phyloP scores from a whole-genome alignment of 2,329 filamentous ascomycete species.

The Lojkania enalia region DNA sequence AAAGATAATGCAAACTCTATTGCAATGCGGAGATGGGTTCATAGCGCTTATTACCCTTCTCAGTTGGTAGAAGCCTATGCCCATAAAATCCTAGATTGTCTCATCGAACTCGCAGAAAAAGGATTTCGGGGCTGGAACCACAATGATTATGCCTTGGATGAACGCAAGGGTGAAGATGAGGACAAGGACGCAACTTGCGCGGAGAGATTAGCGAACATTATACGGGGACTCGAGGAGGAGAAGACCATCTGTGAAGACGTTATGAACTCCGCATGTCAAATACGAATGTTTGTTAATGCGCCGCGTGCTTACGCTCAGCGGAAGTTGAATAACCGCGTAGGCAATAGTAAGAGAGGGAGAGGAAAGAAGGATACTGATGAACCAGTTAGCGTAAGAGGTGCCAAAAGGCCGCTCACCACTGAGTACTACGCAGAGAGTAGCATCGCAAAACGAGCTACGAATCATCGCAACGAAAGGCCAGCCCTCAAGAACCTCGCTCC shows the following conservation, averaged over 20 bases:
- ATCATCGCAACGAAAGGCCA: not conserved
- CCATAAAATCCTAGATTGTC: slow-evolving; percentile 39
- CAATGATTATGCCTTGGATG: slow-evolving; percentile 41
- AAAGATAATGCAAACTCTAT: slow-evolving; percentile 36
- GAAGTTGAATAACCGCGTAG: slow-evolving; percentile 38
- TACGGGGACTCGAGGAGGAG: slow-evolving; percentile 36
- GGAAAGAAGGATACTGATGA: slow-evolving; percentile 14
- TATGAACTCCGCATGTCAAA: slow-evolving; percentile 40
- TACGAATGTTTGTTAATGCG: slow-evolving; percentile 44
- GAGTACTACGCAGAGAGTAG: too few relatives aligned
- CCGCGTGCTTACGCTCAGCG: slow-evolving; percentile 38
- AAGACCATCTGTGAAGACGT: slow-evolving; percentile 45
- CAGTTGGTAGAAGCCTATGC: slow-evolving; percentile 38
- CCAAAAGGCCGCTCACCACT: not conserved
- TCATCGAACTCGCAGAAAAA: slow-evolving; percentile 32
- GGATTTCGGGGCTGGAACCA: slow-evolving; percentile 42
- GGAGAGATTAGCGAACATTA: slow-evolving; percentile 34
- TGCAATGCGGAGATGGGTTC: slow-evolving; percentile 40
- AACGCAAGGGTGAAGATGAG: slow-evolving; percentile 40
- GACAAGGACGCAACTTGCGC: slow-evolving; percentile 37
- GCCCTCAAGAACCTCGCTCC: not conserved
- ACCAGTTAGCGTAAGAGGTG: slow-evolving; percentile 4
- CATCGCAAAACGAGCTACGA: not conserved
- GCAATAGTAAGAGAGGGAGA: slow-evolving; percentile 40
- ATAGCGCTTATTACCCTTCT: slow-evolving; percentile 31